Percentiles rank a stretch among this genome's conserved stretches.
These are phyloP conservation scores for Metschnikowia hibisci DNA, from an alignment of 805 yeast genomes.

Conservation along the genomic window DNA sequence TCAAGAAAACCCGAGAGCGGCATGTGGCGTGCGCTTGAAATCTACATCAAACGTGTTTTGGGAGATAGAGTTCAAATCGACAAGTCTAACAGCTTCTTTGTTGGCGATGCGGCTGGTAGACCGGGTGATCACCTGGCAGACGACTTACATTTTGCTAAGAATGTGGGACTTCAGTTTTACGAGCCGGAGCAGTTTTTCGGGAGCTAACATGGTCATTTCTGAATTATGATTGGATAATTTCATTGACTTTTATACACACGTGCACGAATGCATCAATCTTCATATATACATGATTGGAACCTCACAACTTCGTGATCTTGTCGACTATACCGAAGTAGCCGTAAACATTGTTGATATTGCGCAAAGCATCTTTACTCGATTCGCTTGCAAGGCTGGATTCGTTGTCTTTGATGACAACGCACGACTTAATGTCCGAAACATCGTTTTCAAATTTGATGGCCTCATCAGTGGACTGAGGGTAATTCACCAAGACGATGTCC, in stretches of 20 bases:
- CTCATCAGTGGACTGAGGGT: slow-evolving; percentile 60
- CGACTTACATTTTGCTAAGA: slow-evolving; percentile 65
- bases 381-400: slow-evolving; percentile 17
- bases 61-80: slow-evolving; percentile 32
- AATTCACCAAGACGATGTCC: slow-evolving; percentile 50
- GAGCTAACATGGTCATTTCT: neutral
- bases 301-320: slow-evolving; percentile 28
- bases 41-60: slow-evolving; percentile 30
- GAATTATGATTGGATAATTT: neutral
- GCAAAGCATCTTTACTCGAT: slow-evolving; percentile 19
- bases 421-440: slow-evolving; percentile 45
- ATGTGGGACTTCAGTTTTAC: slow-evolving; percentile 48
- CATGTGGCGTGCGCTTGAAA: slow-evolving; percentile 60
- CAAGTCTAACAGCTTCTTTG: slow-evolving; percentile 50
- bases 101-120: slow-evolving; percentile 98
- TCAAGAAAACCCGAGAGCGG: slow-evolving; percentile 77
- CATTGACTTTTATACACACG: neutral
- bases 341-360: slow-evolving; percentile 44
- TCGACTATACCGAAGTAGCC: slow-evolving; percentile 67
- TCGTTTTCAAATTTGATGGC: slow-evolving; percentile 73
- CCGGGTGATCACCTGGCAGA: slow-evolving; percentile 72
- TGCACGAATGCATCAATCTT: neutral
- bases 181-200: slow-evolving; percentile 70
- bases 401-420: slow-evolving; percentile 32
- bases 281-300: neutral